These are phyloP conservation scores for Penicillium sp. DNA, from an alignment of 2,329 filamentous ascomycete species.

Conservation along the genomic window DNA sequence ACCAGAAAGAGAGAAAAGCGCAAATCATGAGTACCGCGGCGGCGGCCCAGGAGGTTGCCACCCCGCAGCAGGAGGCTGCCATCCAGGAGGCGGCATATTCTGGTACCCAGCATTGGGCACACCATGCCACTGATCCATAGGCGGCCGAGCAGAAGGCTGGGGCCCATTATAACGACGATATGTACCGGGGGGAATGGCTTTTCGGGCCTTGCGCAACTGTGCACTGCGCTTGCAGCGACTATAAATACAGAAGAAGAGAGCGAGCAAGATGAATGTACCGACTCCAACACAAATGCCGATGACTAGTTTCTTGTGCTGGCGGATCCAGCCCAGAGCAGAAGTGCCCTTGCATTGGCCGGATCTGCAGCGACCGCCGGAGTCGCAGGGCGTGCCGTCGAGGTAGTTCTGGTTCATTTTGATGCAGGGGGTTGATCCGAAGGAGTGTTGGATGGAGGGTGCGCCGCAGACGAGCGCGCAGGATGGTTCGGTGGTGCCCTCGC, in stretches of 20 bases:
- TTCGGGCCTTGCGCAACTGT: slow-evolving; percentile 18
- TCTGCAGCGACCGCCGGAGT: slow-evolving; percentile 70
- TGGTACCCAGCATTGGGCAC: slow-evolving; percentile 24
- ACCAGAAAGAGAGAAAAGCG: slow-evolving; percentile 1
- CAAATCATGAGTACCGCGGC: slow-evolving; percentile 28
- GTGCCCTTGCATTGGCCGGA: slow-evolving; percentile 75
- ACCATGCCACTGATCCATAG: slow-evolving; percentile 26
- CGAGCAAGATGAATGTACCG: slow-evolving; percentile 67
- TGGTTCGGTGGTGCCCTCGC: slow-evolving; percentile 52
- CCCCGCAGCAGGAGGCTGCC: slow-evolving; percentile 26
- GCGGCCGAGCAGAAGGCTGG: slow-evolving; percentile 11
- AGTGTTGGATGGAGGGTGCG: slow-evolving; percentile 62
- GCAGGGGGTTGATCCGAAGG: slow-evolving; percentile 60
- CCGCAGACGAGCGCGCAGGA: slow-evolving; percentile 75
- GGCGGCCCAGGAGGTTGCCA: slow-evolving; percentile 4
- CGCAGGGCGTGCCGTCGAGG: slow-evolving; percentile 83
- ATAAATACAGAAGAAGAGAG: slow-evolving; percentile 64
- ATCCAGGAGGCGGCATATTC: slow-evolving; percentile 26
- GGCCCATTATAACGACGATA: slow-evolving; percentile 9
- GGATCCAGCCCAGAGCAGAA: slow-evolving; percentile 70
- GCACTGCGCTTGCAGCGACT: slow-evolving; percentile 50
- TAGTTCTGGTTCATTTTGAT: slow-evolving; percentile 73
- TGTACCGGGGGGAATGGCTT: slow-evolving; percentile 9
- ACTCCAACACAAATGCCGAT: slow-evolving; percentile 73
- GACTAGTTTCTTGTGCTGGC: slow-evolving; percentile 71